Base-by-base conservation (phyloP, 305 asterid genomes). In the Petunia hybrid region DNA sequence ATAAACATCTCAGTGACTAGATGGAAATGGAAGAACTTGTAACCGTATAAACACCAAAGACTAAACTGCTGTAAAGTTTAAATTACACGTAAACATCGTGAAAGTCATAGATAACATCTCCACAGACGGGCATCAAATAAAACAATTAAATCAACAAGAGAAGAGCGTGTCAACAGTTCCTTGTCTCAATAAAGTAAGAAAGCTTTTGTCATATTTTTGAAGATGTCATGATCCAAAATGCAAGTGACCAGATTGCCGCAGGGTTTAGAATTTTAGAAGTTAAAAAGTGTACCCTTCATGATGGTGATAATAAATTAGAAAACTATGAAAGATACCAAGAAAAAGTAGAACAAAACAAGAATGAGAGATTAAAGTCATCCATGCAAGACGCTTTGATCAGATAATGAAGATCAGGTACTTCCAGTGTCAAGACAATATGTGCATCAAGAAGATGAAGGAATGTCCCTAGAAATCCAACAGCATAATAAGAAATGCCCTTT, bases 61-160 rank as follows among this genome's bases (percentile, higher is more conserved):
- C 39, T 45, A 9, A 57, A 51, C 16, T 41, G 53, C 53, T 8
- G 56, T n/a, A 42, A 16, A 68, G 39, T 42, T 68, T 42, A 68
- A 69, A 43, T 40, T 43, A 43, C 56, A 69, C 4, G 46, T 39
- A 40, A 5, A 38, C n/a, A 12, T 4, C 55, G 42, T 68, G 76
- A 57, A 57, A 57, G 35, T 57, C 35, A 57, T 69, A 69, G n/a
- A 69, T 69, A 69, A 16, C 57, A 69, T 69, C 38, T 16, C 43
- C 14, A n/a, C 53, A 1, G 76, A 69, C 43, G 16, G 76, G 42
- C 4, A 43, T 69, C 57, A 69, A 68, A 43, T 57, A 8, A 16
- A 43, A 69, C 53, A 40, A 67, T 67, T n/a, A 69, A 3, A 43
- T 69, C 16, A 69, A 43, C 8, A 3, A 43, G 40, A 69, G 5